Evolutionary conservation across 2,329 filamentous ascomycete genomes (phyloP).

Genomic region (Claviceps maximensis): DNA sequence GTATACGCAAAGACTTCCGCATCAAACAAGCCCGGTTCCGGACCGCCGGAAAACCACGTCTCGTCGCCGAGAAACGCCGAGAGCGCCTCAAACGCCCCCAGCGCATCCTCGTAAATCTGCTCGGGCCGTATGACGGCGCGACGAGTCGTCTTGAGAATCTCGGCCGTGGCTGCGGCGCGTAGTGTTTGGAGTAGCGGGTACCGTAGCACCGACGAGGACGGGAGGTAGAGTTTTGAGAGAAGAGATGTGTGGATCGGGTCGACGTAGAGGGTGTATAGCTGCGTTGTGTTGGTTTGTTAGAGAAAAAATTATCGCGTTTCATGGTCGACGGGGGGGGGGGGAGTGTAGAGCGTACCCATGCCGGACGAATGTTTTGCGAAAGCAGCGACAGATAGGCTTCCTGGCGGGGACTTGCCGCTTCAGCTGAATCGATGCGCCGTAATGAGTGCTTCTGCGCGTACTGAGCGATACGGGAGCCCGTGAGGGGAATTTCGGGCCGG

Average conservation of each 20-base stretch:
- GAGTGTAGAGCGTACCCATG: conserved; percentile 49
- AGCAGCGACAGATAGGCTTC: conserved; percentile 71
- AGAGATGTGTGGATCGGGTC: conserved; percentile 54
- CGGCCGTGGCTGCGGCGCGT: conserved; percentile 56
- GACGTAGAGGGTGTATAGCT: conserved; percentile 76
- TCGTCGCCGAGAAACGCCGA: conserved; percentile 26
- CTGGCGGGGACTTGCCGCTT: conserved; percentile 41
- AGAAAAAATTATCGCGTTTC: neutral
- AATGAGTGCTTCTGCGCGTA: conserved; percentile 43
- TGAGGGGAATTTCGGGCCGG: conserved; percentile 39
- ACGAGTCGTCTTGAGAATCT: conserved; percentile 54
- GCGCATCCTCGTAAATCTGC: conserved; percentile 29
- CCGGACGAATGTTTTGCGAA: conserved; percentile 64
- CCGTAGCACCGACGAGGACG: conserved; percentile 50
- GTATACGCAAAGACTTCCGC: conserved; percentile 85
- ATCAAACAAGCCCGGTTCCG: conserved; percentile 62
- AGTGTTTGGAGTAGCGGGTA: conserved; percentile 52
- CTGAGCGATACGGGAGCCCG: conserved; percentile 47
- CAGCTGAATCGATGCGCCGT: conserved; percentile 24
- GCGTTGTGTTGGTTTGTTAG: conserved; percentile 8
- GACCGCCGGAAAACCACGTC: conserved; percentile 36
- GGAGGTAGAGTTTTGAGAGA: conserved; percentile 60
- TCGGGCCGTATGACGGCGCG: conserved; percentile 19
- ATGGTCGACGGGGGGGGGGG: neutral
- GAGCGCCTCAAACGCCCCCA: conserved; percentile 33